Conservation (phyloP, 148 eudicot species). For the Rhododendron williamsianum region DNA sequence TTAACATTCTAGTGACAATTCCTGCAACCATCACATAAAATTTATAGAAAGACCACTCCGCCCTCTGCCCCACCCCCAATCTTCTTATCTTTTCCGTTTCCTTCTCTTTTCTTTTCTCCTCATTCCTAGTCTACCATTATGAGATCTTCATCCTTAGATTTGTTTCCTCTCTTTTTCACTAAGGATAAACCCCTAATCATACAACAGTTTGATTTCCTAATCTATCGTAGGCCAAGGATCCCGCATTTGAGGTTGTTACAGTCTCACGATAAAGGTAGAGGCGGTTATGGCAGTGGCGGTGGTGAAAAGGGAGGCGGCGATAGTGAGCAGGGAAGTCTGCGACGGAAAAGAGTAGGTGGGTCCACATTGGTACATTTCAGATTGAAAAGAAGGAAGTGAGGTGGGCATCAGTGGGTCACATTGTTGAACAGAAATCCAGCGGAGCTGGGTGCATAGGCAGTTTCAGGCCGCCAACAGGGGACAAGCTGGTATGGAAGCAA, state of each 20-base stretch:
- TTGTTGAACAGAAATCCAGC: neutral
- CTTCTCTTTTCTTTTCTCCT: neutral
- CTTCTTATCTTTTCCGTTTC: neutral
- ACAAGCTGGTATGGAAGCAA: neutral
- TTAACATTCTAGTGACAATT: neutral
- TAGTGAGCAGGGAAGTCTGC: neutral
- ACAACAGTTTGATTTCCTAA: neutral
- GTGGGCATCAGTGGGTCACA: neutral
- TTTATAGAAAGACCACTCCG: no score
- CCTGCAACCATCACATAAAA: neutral
- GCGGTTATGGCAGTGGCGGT: neutral
- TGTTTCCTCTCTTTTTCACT: neutral
- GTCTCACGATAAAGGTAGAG: neutral
- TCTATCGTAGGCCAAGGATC: neutral
- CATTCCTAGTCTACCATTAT: neutral
- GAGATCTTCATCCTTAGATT: neutral
- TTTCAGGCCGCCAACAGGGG: neutral
- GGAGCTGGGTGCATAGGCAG: neutral
- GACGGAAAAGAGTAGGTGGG: neutral
- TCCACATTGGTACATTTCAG: neutral
- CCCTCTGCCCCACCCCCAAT: neutral
- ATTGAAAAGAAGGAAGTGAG: neutral
- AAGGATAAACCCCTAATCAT: neutral
- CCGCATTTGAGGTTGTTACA: neutral
- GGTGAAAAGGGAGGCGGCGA: neutral